Evolutionary conservation across 2,329 filamentous ascomycete genomes (phyloP).

Genomic region (Magnaporthales sp.): DNA sequence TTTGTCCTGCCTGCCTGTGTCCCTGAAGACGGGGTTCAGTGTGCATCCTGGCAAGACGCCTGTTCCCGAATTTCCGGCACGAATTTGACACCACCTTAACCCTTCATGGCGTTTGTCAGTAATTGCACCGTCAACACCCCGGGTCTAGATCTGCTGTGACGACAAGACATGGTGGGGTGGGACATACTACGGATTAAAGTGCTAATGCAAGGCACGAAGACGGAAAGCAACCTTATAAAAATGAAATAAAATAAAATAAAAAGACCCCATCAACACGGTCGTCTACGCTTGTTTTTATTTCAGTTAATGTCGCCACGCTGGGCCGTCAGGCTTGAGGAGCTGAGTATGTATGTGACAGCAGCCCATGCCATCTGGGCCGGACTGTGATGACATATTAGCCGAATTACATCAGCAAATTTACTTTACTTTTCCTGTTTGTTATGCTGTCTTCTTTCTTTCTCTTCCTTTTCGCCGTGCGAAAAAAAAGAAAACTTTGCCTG

Average conservation of each 20-base stretch:
- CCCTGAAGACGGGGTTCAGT: neutral
- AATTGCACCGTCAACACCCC: neutral
- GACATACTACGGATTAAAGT: neutral
- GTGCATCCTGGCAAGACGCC: neutral
- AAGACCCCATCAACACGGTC: neutral
- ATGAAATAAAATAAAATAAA: too few relatives aligned
- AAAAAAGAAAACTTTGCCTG: neutral
- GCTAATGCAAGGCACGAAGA: neutral
- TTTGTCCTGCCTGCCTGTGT: neutral
- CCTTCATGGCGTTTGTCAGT: neutral
- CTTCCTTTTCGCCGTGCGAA: neutral
- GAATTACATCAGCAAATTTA: neutral
- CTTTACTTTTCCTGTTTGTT: neutral
- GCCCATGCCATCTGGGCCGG: neutral
- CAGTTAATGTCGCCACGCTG: neutral
- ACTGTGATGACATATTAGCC: neutral
- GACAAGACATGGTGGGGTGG: neutral
- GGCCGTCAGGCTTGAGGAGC: neutral
- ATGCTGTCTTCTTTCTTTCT: too few relatives aligned
- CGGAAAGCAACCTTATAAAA: neutral
- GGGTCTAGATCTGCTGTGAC: neutral
- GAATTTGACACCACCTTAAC: neutral
- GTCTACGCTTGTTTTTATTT: neutral
- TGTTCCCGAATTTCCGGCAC: neutral
- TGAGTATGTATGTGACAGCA: neutral